phyloP scores from a whole-genome alignment of 352 stramenopile genomes.

The Phytophthora cajani region DNA sequence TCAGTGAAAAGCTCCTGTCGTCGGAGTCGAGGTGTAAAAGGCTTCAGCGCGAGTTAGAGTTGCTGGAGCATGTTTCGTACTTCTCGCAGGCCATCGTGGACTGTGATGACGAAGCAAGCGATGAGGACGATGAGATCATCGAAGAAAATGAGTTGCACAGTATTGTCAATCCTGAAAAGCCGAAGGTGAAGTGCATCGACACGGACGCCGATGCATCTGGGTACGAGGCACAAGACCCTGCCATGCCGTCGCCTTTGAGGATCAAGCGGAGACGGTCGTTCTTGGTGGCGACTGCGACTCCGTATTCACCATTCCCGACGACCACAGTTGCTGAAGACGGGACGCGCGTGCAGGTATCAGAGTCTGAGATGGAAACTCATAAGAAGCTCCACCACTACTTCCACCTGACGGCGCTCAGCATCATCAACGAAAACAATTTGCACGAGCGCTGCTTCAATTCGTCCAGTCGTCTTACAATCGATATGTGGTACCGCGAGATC shows the following conservation, averaged over 20 bases:
- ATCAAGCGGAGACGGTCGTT: constrained; percentile 33
- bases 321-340: constrained; percentile 42
- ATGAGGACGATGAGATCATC: constrained; percentile 63
- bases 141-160: constrained; percentile 31
- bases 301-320: constrained; percentile 49
- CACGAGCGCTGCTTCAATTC: constrained; percentile 82
- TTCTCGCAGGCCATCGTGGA: constrained; percentile 76
- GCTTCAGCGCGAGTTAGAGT: constrained; percentile 73
- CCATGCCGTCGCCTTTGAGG: constrained; percentile 25
- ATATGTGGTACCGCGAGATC: constrained; percentile 86
- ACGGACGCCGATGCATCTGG: neutral
- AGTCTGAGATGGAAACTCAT: constrained; percentile 75
- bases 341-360: constrained; percentile 42
- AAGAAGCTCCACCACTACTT: constrained; percentile 90
- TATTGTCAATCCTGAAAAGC: constrained; percentile 9
- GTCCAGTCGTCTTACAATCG: constrained; percentile 84
- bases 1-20: constrained; percentile 69
- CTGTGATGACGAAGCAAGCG: constrained; percentile 69
- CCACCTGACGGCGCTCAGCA: constrained; percentile 84
- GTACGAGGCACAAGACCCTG: constrained; percentile 1
- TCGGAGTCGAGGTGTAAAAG: constrained; percentile 70
- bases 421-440: constrained; percentile 88
- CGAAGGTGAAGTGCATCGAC: constrained; percentile 5
- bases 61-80: constrained; percentile 82
- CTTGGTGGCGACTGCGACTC: constrained; percentile 27